A percentile compares a stretch with the other conserved stretches of the same genome.
Evolutionary conservation across 352 stramenopile genomes (phyloP).

Genomic region (Pythium insidiosum): DNA sequence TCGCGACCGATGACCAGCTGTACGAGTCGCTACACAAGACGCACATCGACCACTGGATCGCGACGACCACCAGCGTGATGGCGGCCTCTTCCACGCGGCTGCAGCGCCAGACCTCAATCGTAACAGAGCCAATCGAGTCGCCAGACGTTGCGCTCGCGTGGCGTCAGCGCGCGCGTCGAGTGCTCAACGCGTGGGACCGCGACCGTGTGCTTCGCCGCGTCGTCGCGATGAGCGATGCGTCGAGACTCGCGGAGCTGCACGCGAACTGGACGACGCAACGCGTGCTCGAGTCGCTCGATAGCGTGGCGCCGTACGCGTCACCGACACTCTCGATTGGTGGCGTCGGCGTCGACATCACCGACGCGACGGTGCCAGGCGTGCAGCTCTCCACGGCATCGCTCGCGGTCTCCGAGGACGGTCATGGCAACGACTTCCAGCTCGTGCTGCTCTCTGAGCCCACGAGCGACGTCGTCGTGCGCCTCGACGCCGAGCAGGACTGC

Average conservation of each 20-base stretch:
- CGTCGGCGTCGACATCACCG: conserved; percentile 21
- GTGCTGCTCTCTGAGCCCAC: conserved; percentile 58
- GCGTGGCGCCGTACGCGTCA: conserved; percentile 10
- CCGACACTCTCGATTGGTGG: background rate
- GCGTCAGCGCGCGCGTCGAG: background rate
- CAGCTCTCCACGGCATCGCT: conserved; percentile 63
- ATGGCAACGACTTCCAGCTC: conserved; percentile 69
- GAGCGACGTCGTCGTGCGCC: conserved; percentile 25
- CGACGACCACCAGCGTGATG: conserved; percentile 19
- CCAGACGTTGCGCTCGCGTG: background rate
- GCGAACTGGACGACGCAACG: conserved; percentile 30
- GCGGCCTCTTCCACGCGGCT: too few relatives aligned
- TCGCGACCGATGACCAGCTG: conserved; percentile 49
- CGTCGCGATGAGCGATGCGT: background rate
- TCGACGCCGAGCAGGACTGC: conserved; percentile 44
- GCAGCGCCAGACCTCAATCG: conserved; percentile 20
- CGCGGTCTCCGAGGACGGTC: conserved; percentile 52
- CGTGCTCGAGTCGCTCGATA: conserved; percentile 11
- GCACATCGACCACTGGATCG: conserved; percentile 19
- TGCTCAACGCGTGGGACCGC: background rate
- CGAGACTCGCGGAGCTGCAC: conserved; percentile 18
- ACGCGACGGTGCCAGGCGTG: conserved; percentile 46
- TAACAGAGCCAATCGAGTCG: conserved; percentile 11
- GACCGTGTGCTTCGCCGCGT: background rate
- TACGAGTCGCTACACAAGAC: conserved; percentile 41